phyloP scores from a whole-genome alignment of 257 asterid species.

The Solanum clarkiae region DNA sequence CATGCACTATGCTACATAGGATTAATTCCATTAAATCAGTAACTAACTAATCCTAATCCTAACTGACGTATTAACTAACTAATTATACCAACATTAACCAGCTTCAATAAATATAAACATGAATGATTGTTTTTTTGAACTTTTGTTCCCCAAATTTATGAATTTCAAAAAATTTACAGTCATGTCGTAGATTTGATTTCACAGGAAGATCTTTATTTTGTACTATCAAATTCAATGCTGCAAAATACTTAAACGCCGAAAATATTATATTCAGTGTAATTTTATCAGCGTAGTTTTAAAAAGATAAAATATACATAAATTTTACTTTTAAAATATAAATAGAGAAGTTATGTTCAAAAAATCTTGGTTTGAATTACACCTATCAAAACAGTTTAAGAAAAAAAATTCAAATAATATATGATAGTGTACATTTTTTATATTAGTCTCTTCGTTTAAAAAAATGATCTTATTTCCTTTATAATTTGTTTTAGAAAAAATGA shows the following conservation, averaged over 20 bases:
- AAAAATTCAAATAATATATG: neutral
- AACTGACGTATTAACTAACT: no score
- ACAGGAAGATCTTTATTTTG: neutral
- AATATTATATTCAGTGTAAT: neutral
- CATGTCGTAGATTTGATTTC: neutral
- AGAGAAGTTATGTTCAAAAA: neutral
- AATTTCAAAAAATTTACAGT: neutral
- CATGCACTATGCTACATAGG: no score
- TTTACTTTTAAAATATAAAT: neutral
- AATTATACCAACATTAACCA: no score
- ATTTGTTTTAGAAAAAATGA: no score
- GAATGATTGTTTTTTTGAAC: neutral
- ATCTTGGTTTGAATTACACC: neutral
- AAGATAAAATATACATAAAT: neutral
- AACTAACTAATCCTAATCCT: no score
- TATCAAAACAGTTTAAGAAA: neutral
- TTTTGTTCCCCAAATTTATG: neutral
- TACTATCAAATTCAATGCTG: neutral
- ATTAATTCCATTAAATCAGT: no score
- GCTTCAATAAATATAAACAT: neutral
- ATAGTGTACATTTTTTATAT: neutral
- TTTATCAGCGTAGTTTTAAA: rapidly evolving
- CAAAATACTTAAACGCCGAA: neutral
- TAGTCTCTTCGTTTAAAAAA: no score
- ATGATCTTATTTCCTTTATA: no score